phyloP scores from a whole-genome alignment of 1,284 basidiomycete species.

The Dichomitus squalens region DNA sequence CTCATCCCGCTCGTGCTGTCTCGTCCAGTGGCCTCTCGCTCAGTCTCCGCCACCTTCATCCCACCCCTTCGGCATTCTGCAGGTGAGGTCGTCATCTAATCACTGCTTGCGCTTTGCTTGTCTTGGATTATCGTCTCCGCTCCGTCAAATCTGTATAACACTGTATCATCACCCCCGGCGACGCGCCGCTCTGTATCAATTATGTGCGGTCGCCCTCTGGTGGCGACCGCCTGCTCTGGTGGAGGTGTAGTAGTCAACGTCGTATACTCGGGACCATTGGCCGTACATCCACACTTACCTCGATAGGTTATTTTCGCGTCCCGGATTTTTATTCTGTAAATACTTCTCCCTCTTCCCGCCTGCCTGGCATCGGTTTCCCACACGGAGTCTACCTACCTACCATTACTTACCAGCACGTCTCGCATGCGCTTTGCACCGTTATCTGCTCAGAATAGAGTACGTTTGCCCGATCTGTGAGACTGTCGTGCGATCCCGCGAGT shows the following conservation, averaged over 20 bases:
- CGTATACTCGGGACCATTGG: slow-evolving; percentile 13
- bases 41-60: neutral
- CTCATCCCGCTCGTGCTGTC: slow-evolving; percentile 5
- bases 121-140: slow-evolving; percentile 1
- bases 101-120: neutral
- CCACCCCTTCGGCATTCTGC: neutral
- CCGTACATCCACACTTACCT: slow-evolving; percentile 16
- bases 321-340: slow-evolving; percentile 25
- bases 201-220: slow-evolving; percentile 15
- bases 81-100: slow-evolving; percentile 7
- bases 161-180: slow-evolving; percentile 25
- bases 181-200: slow-evolving; percentile 27
- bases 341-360: slow-evolving; percentile 5
- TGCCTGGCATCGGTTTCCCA: neutral
- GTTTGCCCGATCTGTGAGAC: neutral
- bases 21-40: slow-evolving; percentile 1
- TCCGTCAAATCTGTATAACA: slow-evolving; percentile 17
- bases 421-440: neutral
- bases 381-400: neutral
- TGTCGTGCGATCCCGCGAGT: slow-evolving; percentile 5
- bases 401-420: neutral
- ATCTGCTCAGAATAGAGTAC: slow-evolving; percentile 11
- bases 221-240: slow-evolving; percentile 11
- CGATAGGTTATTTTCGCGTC: slow-evolving; percentile 27
- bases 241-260: slow-evolving; percentile 1